phyloP scores from a whole-genome alignment of 495 filamentous ascomycete genomes.

The Lophium mytilinum region DNA sequence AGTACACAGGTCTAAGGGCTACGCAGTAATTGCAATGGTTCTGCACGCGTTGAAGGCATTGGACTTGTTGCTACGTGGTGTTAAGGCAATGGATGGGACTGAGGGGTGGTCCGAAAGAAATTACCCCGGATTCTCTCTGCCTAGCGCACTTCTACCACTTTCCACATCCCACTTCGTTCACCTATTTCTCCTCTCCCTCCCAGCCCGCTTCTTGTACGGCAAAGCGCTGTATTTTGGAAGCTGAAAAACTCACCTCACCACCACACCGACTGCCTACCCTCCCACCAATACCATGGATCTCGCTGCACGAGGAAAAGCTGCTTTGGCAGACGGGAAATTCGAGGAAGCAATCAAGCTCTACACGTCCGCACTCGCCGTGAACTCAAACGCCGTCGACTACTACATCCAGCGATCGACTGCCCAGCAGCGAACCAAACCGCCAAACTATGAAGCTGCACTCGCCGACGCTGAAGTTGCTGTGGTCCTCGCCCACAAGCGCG shows the following conservation, averaged over 20 bases:
- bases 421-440: constrained; percentile 56
- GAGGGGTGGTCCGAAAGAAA: not conserved
- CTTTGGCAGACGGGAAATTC: constrained; percentile 56
- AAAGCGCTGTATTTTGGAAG: too few relatives aligned
- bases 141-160: too few relatives aligned
- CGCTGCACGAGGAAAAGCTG: constrained; percentile 54
- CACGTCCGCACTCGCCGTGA: constrained; percentile 61
- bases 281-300: constrained; percentile 43
- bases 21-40: too few relatives aligned
- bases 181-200: too few relatives aligned
- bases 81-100: not conserved
- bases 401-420: constrained; percentile 83
- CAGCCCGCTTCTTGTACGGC: too few relatives aligned
- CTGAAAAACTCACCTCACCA: too few relatives aligned
- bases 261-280: too few relatives aligned
- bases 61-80: too few relatives aligned
- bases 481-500: constrained; percentile 58
- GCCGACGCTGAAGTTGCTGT: constrained; percentile 75
- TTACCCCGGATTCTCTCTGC: too few relatives aligned
- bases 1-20: too few relatives aligned
- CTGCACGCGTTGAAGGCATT: too few relatives aligned
- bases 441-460: constrained; percentile 52
- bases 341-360: constrained; percentile 59
- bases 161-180: too few relatives aligned
- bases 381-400: constrained; percentile 67